Percentiles rank a stretch among this genome's conserved stretches.
Evolutionary conservation across 2,329 filamentous ascomycete species (phyloP).

Genomic region (Colletotrichum tamarilloi): DNA sequence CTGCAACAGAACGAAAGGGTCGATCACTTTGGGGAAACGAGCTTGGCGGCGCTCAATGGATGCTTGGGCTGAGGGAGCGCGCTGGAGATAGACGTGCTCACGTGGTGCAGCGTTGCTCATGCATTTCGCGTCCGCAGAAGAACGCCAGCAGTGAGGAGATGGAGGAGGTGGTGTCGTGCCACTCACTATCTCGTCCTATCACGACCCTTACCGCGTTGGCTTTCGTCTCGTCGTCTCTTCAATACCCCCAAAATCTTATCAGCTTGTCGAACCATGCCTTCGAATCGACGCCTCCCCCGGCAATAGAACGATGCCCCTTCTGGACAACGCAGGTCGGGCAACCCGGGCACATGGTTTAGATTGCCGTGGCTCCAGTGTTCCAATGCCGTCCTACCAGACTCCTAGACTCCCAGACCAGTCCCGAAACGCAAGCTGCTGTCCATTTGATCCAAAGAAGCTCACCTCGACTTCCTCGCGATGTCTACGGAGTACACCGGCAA

Average conservation of each 20-base stretch:
- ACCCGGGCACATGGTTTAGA: neutral
- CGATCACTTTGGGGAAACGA: neutral
- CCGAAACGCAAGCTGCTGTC: neutral
- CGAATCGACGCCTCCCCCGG: neutral
- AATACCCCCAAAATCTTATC: neutral
- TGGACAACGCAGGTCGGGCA: neutral
- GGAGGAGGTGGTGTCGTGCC: neutral
- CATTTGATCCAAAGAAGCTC: neutral
- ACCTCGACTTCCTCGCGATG: neutral
- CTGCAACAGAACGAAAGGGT: neutral
- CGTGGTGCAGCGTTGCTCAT: neutral
- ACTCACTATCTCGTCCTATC: neutral
- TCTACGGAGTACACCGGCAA: neutral
- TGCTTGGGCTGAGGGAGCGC: neutral
- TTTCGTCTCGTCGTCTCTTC: neutral
- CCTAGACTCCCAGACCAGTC: neutral
- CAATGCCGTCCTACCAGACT: neutral
- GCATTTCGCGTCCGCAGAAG: neutral
- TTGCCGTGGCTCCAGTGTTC: neutral
- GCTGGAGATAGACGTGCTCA: neutral
- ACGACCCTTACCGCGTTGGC: neutral
- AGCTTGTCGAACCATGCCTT: neutral
- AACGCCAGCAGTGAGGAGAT: neutral
- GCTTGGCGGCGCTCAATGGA: neutral
- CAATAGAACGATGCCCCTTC: neutral